A percentile compares a stretch with the other conserved stretches of the same genome.
phyloP scores from a whole-genome alignment of 2,329 filamentous ascomycete genomes.

The Phialocephala subalpina region DNA sequence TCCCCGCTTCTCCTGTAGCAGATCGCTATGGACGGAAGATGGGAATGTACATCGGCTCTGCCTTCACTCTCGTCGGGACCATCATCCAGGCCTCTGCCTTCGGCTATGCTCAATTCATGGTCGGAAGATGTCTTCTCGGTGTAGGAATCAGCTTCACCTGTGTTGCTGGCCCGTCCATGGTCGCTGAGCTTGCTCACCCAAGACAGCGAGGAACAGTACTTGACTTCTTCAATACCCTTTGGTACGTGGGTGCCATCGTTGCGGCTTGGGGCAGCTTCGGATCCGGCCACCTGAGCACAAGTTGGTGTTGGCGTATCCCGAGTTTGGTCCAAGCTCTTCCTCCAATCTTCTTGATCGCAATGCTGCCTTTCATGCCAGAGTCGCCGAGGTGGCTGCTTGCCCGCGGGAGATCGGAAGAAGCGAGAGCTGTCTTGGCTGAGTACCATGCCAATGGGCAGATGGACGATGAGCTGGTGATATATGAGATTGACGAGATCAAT shows the following conservation, averaged over 20 bases:
- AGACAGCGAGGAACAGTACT: slow-evolving; percentile 19
- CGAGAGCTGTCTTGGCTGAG: slow-evolving; percentile 48
- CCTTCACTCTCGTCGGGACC: slow-evolving; percentile 51
- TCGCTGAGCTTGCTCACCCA: slow-evolving; percentile 33
- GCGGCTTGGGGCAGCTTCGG: slow-evolving; percentile 36
- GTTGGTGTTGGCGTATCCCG: slow-evolving; percentile 53
- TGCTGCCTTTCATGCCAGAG: slow-evolving; percentile 47
- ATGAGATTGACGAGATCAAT: slow-evolving; percentile 52
- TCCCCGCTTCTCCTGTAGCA: slow-evolving; percentile 19
- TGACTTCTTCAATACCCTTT: slow-evolving; percentile 29
- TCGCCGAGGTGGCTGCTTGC: slow-evolving; percentile 47
- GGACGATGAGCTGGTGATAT: slow-evolving; percentile 46
- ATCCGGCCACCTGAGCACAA: slow-evolving; percentile 24
- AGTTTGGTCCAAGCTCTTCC: slow-evolving; percentile 27
- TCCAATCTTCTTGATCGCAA: slow-evolving; percentile 19
- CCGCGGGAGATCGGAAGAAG: slow-evolving; percentile 44
- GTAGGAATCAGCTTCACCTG: slow-evolving; percentile 41
- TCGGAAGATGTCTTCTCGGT: slow-evolving; percentile 50
- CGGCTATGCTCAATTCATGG: slow-evolving; percentile 46
- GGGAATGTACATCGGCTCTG: slow-evolving; percentile 28
- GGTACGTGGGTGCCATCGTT: slow-evolving; percentile 34
- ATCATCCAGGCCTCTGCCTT: slow-evolving; percentile 48
- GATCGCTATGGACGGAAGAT: slow-evolving; percentile 35
- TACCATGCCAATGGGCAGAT: slow-evolving; percentile 50
- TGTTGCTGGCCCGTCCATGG: slow-evolving; percentile 20